Evolutionary conservation across 176 grass and related monocot species (phyloP).

Genomic region (Elaeis guineensis): DNA sequence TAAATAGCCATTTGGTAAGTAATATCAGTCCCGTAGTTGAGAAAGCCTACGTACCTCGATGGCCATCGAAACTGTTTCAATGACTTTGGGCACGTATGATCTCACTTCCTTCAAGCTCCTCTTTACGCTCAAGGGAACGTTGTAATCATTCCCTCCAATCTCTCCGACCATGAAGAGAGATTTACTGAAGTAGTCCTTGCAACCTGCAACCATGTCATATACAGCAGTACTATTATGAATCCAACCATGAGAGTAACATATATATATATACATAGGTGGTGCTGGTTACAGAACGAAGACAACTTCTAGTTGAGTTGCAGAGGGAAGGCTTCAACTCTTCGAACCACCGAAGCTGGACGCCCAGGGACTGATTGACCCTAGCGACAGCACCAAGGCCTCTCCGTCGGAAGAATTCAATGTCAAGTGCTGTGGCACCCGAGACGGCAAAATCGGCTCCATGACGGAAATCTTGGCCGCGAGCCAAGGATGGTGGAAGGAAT

Average conservation of each 20-base stretch:
- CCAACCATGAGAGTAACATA: neutral
- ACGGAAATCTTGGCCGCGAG: conserved; percentile 31
- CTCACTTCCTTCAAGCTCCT: neutral
- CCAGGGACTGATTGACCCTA: conserved; percentile 58
- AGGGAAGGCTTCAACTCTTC: conserved; percentile 63
- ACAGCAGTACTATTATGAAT: neutral
- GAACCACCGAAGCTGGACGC: conserved; percentile 66
- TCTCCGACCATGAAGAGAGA: conserved; percentile 25
- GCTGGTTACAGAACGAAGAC: neutral
- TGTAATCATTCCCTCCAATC: conserved; percentile 25
- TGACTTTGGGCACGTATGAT: conserved; percentile 10
- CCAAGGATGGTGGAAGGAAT: conserved; percentile 54
- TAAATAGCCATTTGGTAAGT: too few relatives aligned
- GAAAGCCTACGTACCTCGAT: conserved; percentile 11
- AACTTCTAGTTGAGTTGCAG: conserved; percentile 51
- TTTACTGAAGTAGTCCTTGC: conserved; percentile 9
- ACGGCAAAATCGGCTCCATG: conserved; percentile 84
- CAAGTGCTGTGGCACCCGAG: conserved; percentile 67
- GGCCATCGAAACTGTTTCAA: neutral
- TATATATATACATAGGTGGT: neutral
- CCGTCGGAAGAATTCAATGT: conserved; percentile 59
- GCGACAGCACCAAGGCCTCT: conserved; percentile 36
- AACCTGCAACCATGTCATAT: conserved; percentile 1
- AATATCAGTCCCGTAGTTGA: too few relatives aligned
- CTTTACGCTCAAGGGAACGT: neutral